These are phyloP conservation scores for Monilinia polystroma DNA, from an alignment of 2,329 filamentous ascomycete genomes.

Conservation along the genomic window DNA sequence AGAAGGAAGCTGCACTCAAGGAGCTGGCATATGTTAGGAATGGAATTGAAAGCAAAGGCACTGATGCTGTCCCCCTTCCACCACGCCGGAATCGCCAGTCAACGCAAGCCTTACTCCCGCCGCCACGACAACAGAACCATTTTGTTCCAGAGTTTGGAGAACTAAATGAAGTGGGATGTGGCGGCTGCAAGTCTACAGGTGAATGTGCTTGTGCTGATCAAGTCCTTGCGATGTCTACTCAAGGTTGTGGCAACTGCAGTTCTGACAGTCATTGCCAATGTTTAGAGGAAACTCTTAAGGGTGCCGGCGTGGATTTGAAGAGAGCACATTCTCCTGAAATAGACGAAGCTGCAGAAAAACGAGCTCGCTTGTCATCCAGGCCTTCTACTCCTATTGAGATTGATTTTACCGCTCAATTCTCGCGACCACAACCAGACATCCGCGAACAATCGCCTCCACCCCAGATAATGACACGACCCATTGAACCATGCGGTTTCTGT, in stretches of 20 bases:
- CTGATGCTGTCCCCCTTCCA: slow-evolving; percentile 45
- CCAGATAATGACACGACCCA: slow-evolving; percentile 41
- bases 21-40: slow-evolving; percentile 43
- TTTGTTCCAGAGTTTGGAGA: slow-evolving; percentile 31
- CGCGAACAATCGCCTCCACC: slow-evolving; percentile 21
- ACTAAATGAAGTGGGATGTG: slow-evolving; percentile 47
- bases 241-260: slow-evolving; percentile 66
- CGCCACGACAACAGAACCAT: slow-evolving; percentile 26
- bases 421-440: slow-evolving; percentile 37
- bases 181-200: slow-evolving; percentile 53
- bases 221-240: slow-evolving; percentile 52
- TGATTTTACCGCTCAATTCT: slow-evolving; percentile 70
- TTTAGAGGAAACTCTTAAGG: slow-evolving; percentile 46
- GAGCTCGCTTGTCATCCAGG: slow-evolving; percentile 52
- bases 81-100: slow-evolving; percentile 37
- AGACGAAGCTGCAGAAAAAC: slow-evolving; percentile 50
- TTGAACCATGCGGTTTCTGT: slow-evolving; percentile 79
- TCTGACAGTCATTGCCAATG: slow-evolving; percentile 63
- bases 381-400: slow-evolving; percentile 57
- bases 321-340: slow-evolving; percentile 37
- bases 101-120: slow-evolving; percentile 20
- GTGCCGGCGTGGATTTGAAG: slow-evolving; percentile 33
- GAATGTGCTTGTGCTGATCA: slow-evolving; percentile 60
- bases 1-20: slow-evolving; percentile 46
- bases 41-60: slow-evolving; percentile 37